Evolutionary conservation across 805 yeast genomes (phyloP), one percentile per base, ranked within the genome.

Genomic region (Diddensiella caesifluorescens): DNA sequence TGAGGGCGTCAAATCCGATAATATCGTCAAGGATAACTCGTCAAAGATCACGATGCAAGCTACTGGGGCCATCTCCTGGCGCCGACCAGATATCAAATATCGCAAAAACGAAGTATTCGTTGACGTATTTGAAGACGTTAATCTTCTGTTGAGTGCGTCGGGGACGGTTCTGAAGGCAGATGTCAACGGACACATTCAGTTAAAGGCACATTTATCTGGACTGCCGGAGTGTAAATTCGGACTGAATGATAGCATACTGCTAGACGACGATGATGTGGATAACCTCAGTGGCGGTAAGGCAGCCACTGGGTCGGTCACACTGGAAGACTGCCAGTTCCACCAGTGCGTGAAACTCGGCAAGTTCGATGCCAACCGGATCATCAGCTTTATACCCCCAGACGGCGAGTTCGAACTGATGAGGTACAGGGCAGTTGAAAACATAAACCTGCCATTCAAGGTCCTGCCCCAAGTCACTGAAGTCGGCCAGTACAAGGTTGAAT

Each of bases 161-260:
- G 68, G 68, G 2, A 72, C 77, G 15, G 69, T 83, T 1, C 63
- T 85, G 22, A 71, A 83, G 44, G 73, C 88, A 0, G 80, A 77
- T 54, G 84, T 88, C 19, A 85, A 82, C 49, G 97, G 97, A 4
- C 66, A 73, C 7, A 77, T 89, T 35, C 69, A 73, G 38, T 72
- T 86, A 72, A 79, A 80, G 38, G 68, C 90, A 0, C 85, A 79
- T 32, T 62, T 89, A 9, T 72, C 84, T 0, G 96, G 96, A 3
- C 76, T 79, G 74, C 96, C 97, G 0, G 72, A 73, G 19, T 89
- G 96, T 59, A 75, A 79, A 36, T 80, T 89, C 58, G 95, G 90
- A 0, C 69, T 90, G 36, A 77, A 79, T 47, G 88, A 83, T 47
- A 63, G 72, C 12, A 48, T 65, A 19, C 59, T 63, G 10, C 42